These are phyloP conservation scores for Hibiscus syriacus DNA, from an alignment of 345 rosid genomes.

Conservation along the genomic window DNA sequence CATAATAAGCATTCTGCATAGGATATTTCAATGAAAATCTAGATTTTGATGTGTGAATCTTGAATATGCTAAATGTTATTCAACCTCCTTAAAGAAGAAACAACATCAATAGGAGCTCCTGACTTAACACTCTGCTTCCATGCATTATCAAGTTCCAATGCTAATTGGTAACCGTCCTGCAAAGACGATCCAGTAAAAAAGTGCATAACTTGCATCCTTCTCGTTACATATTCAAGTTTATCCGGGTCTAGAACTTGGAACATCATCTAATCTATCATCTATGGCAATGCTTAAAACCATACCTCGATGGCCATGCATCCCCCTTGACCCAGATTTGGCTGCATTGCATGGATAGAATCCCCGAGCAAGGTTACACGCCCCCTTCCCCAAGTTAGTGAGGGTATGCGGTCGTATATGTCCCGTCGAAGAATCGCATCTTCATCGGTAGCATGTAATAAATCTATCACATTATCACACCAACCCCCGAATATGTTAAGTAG, in stretches of 20 bases:
- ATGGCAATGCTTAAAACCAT: constrained; percentile 6
- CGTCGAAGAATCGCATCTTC: constrained; percentile 76
- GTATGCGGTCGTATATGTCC: constrained; percentile 68
- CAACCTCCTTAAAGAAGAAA: constrained; percentile 64
- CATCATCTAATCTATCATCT: background rate
- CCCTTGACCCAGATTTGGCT: no score
- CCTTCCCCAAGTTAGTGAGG: constrained; percentile 50
- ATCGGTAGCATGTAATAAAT: constrained; percentile 61
- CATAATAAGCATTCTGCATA: no score
- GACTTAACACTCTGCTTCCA: constrained; percentile 53
- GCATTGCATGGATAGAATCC: no score
- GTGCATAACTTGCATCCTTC: background rate
- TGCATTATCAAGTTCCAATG: no score
- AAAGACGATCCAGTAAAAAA: background rate
- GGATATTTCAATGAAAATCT: background rate
- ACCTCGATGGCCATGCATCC: constrained; percentile 99
- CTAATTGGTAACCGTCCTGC: constrained; percentile 85
- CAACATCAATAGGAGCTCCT: constrained; percentile 44
- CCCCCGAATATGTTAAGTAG: constrained; percentile 70
- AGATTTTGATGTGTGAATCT: background rate
- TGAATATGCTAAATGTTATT: background rate
- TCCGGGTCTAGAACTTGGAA: background rate
- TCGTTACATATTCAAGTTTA: background rate
- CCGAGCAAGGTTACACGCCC: no score
- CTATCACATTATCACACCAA: no score